Evolutionary conservation across 371 early-diverging fungal genomes (phyloP).

Genomic region (Mortierella sp.): DNA sequence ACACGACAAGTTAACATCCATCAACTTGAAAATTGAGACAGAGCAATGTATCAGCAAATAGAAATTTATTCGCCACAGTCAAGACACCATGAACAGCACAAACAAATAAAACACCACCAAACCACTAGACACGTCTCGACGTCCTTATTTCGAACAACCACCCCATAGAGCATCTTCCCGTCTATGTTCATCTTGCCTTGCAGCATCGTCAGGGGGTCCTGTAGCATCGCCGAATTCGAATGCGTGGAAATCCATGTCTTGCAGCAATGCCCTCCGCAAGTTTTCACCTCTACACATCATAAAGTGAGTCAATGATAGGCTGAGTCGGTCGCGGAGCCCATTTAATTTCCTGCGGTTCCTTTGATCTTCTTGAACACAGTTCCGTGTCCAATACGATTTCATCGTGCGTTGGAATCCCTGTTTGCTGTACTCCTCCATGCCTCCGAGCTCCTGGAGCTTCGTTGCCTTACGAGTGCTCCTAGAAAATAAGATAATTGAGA

Average conservation of each 20-base stretch:
- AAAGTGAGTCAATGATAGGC: constrained; percentile 25
- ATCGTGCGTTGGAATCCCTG: constrained; percentile 28
- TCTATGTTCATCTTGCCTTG: constrained; percentile 26
- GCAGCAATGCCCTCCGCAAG: constrained; percentile 13
- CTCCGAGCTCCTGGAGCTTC: constrained; percentile 6
- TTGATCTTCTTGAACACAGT: constrained; percentile 4
- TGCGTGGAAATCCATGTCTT: constrained; percentile 4
- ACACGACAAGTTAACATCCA: background rate
- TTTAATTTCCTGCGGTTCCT: constrained; percentile 16
- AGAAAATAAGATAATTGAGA: background rate
- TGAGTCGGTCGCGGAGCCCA: constrained; percentile 23
- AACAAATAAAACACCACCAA: constrained; percentile 20
- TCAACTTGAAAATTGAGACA: background rate
- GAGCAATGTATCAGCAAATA: background rate
- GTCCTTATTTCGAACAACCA: constrained; percentile 31
- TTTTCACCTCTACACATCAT: constrained; percentile 35
- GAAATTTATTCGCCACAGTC: background rate
- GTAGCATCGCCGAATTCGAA: background rate
- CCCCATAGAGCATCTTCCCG: constrained; percentile 13
- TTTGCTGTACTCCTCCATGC: constrained; percentile 17
- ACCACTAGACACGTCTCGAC: constrained; percentile 24
- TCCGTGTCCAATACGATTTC: constrained; percentile 17
- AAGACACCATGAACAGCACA: constrained; percentile 20
- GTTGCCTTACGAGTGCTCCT: constrained; percentile 14
- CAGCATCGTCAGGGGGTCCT: constrained; percentile 24